These are phyloP conservation scores for Gymnopilus dilepis DNA, from an alignment of 768 basidiomycete species.

Conservation along the genomic window DNA sequence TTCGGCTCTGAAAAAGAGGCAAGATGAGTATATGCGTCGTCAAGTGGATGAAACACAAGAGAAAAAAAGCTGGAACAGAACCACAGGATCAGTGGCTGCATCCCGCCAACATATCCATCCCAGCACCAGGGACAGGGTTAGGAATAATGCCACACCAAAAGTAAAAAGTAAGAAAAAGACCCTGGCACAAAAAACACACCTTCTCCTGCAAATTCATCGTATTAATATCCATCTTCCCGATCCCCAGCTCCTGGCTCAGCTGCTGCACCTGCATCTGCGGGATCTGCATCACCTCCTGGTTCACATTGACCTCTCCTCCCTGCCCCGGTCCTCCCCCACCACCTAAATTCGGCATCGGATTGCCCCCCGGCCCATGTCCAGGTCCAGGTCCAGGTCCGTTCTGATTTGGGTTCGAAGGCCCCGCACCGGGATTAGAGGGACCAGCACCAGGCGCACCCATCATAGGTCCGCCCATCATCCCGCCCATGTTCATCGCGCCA, in stretches of 20 bases:
- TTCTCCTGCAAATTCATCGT: slow-evolving; percentile 60
- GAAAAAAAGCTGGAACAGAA: slow-evolving; percentile 13
- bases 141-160: neutral
- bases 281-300: slow-evolving; percentile 48
- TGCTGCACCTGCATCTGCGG: slow-evolving; percentile 36
- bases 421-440: neutral
- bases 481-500: neutral
- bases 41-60: slow-evolving; percentile 11
- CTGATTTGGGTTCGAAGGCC: slow-evolving; percentile 1
- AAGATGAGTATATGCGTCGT: neutral
- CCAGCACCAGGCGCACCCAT: slow-evolving; percentile 2
- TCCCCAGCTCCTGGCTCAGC: slow-evolving; percentile 48
- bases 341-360: slow-evolving; percentile 9
- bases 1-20: slow-evolving; percentile 15
- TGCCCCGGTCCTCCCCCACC: too few species aligned
- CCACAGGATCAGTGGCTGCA: neutral
- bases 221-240: slow-evolving; percentile 50
- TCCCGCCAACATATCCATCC: neutral
- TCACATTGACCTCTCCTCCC: too few species aligned
- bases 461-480: slow-evolving; percentile 15
- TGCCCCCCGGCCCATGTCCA: neutral
- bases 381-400: too few species aligned
- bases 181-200: slow-evolving; percentile 41
- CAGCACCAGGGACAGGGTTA: neutral
- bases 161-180: slow-evolving; percentile 7